These are phyloP conservation scores for Salvia rosmarinus DNA, from an alignment of 257 asterid genomes.

Conservation along the genomic window DNA sequence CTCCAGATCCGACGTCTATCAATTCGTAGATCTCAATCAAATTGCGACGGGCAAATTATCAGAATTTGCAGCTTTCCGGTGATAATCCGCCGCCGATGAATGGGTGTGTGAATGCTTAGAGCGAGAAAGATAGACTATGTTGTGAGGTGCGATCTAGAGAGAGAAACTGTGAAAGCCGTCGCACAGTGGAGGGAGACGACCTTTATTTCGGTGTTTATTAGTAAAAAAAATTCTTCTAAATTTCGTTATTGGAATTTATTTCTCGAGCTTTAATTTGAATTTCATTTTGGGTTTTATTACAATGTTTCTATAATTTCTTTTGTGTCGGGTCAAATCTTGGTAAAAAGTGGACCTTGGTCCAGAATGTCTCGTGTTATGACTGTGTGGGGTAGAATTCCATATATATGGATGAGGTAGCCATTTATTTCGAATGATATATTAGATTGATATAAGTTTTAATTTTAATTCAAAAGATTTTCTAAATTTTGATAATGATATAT, in stretches of 20 bases:
- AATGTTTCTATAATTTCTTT: background rate
- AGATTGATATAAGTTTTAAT: no score
- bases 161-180: constrained; percentile 68
- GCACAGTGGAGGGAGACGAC: constrained; percentile 62
- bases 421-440: no score
- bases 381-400: background rate
- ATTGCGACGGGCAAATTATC: constrained; percentile 7
- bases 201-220: constrained; percentile 36
- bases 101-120: constrained; percentile 26
- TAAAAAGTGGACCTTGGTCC: background rate
- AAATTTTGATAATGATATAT: no score
- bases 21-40: constrained; percentile 41
- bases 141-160: constrained; percentile 69
- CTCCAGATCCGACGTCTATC: constrained; percentile 58
- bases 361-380: background rate
- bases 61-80: constrained; percentile 22
- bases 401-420: background rate
- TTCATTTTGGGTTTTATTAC: background rate
- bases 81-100: constrained; percentile 14
- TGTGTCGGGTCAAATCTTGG: constrained; percentile 20
- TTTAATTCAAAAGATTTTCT: no score
- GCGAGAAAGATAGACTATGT: constrained; percentile 40
- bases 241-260: constrained; percentile 1
- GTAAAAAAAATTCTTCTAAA: constrained; percentile 16
- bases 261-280: constrained; percentile 6